Base-by-base conservation (phyloP, 768 basidiomycete genomes). In the Ramaria sp. region DNA sequence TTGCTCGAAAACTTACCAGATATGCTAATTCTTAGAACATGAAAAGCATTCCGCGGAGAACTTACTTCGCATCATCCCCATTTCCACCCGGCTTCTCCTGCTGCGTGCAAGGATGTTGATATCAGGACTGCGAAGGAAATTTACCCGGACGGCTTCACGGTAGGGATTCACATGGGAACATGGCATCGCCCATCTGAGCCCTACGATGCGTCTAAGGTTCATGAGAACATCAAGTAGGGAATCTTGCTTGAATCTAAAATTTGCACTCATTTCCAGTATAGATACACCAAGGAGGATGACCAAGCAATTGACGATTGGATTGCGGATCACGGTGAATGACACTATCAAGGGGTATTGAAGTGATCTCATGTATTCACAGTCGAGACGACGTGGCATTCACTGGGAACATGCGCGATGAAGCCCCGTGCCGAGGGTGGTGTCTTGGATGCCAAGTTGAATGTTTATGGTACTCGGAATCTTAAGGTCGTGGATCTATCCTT, bases 341-440 rank as follows among this genome's bases (percentile, higher is more conserved):
- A 49, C 25, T 32, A 20, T 27, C 36, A n/a, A 4, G n/a, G 12
- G 13, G 15, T 25, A 13, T 8, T 24, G 16, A 24, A 27, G 24
- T 38, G 5, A 30, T 43, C 18, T 36, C 27, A 20, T 20, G 39
- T 51, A 70, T 82, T 65, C 81, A 84, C 64, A 52, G 83, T 85
- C 61, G 83, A 84, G 72, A 84, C 83, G 9, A 85, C 82, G 54
- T 85, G 83, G 83, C 83, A 85, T 72, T 81, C 78, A 64, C 71
- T 84, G 49, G 81, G 79, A 64, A 65, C 61, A 64, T 65, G 51
- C 51, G 50, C 59, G 0, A 60, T 60, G 59, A 60, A 60, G 51
- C 43, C 57, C 2, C 44, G 50, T 6, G 54, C 49, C 1, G 36
- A 58, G 24, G 55, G 55, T 15, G 59, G 59, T 20, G 59, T 60